Evolutionary conservation across 1,139 yeast genomes (phyloP), one percentile per base, ranked within the genome.

Genomic region (Protomyces arabidopsidicola): DNA sequence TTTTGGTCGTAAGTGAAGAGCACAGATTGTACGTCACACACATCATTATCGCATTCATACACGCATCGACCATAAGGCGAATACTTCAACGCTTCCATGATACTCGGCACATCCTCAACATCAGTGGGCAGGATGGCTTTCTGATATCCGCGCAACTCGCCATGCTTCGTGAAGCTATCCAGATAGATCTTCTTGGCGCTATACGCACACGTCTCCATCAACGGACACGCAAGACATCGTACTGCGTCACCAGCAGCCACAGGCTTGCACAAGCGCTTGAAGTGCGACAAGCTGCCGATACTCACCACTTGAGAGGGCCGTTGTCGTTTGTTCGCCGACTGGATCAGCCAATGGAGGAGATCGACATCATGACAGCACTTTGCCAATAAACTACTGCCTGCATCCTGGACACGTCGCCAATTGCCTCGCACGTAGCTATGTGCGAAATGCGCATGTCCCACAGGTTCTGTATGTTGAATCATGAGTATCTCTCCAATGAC

Each of bases 351-450:
- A 67, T 70, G 59, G 58, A 71, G 63, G 8, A 71, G 67, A 63
- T 71, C 73, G 27, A 71, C 65, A 60, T 71, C 73, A 53, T 71
- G 73, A 55, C 73, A 71, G 66, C 72, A 71, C 60, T 71, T 71
- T 45, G 73, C 69, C 74, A 71, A 70, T n/a, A 71, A 67, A n/a
- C 71, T 67, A 60, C 71, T 71, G 14, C 71, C 67, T 14, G 71
- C 65, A n/a, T 67, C 65, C 8, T 65, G 67, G 38, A 67, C 67
- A 16, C 67, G 60, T 20, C 70, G 65, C 74, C 74, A 71, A 60
- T 71, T 70, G 16, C 74, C 74, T 14, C 74, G 70, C n/a, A 71
- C 74, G 64, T 70, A 71, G 12, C 73, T 71, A 60, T 71, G 74
- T 1, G 74, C 73, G 67, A 70, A 71, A 58, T 71, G 74, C 63